Percentiles rank a stretch among this genome's conserved stretches.
phyloP scores from a whole-genome alignment of 169 alveolate species.

The Sarcocystis neurona region DNA sequence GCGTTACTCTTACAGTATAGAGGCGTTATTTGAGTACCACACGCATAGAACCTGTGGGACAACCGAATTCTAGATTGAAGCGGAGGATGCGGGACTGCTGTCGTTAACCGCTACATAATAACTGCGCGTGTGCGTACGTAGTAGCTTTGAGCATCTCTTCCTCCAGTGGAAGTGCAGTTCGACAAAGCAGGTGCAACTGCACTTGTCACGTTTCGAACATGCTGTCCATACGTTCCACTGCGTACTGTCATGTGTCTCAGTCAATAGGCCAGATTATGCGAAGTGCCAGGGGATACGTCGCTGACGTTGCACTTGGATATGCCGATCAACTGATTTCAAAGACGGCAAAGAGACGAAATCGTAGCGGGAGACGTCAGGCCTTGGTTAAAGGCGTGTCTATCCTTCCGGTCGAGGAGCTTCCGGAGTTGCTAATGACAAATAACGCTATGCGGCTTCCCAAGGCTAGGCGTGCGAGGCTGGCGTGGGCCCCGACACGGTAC shows the following conservation, averaged over 20 bases:
- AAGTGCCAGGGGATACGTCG: conserved; percentile 1
- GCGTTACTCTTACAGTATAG: too few relatives aligned
- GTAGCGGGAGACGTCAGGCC: not conserved
- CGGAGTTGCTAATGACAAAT: not conserved
- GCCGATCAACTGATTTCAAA: not conserved
- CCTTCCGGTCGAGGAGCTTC: not conserved
- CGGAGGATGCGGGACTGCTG: too few relatives aligned
- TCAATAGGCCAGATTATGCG: not conserved
- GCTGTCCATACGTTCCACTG: too few relatives aligned
- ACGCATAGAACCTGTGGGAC: too few relatives aligned
- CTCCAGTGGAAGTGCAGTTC: too few relatives aligned
- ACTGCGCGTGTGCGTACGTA: too few relatives aligned
- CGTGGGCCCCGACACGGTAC: not conserved
- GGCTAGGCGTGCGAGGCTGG: not conserved
- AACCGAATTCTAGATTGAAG: too few relatives aligned
- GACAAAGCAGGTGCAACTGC: too few relatives aligned
- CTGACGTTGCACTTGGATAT: not conserved
- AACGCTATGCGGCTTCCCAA: not conserved
- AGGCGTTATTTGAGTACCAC: too few relatives aligned
- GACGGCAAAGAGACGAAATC: not conserved
- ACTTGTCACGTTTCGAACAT: too few relatives aligned
- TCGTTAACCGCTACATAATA: too few relatives aligned
- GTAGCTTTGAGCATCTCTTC: too few relatives aligned
- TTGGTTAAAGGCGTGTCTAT: not conserved
- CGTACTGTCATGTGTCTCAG: not conserved